phyloP scores from a whole-genome alignment of 2,329 filamentous ascomycete genomes.

The Hirsutella rhossiliensis region DNA sequence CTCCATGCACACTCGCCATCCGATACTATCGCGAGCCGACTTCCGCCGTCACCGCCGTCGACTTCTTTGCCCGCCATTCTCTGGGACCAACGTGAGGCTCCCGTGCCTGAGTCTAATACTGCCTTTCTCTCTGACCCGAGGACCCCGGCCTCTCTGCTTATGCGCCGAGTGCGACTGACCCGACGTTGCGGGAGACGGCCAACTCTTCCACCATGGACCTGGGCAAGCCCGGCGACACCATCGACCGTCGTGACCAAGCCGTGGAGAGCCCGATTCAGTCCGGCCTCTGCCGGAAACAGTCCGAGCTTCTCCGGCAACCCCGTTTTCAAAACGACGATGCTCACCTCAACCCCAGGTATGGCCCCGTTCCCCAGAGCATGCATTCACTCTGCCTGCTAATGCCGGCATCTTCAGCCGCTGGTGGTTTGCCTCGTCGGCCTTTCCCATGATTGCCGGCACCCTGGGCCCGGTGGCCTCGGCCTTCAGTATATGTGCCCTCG shows the following conservation, averaged over 20 bases:
- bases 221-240: background rate
- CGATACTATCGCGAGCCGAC: no score
- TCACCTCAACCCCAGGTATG: conserved; percentile 33
- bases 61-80: no score
- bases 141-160: no score
- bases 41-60: no score
- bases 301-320: conserved; percentile 7
- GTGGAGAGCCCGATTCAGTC: conserved; percentile 21
- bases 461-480: conserved; percentile 79
- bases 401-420: conserved; percentile 32
- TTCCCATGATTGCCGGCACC: conserved; percentile 73
- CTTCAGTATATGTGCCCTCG: conserved; percentile 78
- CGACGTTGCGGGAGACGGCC: no score
- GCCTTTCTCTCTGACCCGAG: no score
- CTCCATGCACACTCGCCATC: no score
- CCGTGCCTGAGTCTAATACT: no score
- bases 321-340: conserved; percentile 24
- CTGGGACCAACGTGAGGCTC: no score
- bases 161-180: no score
- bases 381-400: background rate
- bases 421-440: conserved; percentile 53
- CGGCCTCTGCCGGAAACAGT: conserved; percentile 12
- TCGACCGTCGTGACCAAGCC: conserved; percentile 21
- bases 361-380: background rate
- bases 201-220: no score